Evolutionary conservation across 2,329 filamentous ascomycete species (phyloP).

Genomic region (Sclerotinia spermophila): DNA sequence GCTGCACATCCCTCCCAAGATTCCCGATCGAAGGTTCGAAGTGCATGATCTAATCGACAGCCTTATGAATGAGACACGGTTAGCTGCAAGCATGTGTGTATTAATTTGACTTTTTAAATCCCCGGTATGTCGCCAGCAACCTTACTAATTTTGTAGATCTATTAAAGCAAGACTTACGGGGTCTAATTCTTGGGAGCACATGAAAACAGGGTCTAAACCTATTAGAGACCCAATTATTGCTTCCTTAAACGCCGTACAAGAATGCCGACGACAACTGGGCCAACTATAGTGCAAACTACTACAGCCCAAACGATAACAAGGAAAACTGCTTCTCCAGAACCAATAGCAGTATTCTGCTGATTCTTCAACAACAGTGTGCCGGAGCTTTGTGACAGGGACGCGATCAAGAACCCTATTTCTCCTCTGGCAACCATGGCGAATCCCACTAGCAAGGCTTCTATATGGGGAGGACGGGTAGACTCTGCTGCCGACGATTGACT

Average conservation of each 20-base stretch:
- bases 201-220: not conserved
- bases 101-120: not conserved
- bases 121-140: not conserved
- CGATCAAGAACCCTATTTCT: constrained; percentile 76
- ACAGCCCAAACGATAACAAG: constrained; percentile 55
- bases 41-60: not conserved
- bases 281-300: constrained; percentile 51
- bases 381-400: constrained; percentile 58
- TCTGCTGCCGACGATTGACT: not conserved
- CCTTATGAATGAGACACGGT: not conserved
- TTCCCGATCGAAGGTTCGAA: not conserved
- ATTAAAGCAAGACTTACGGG: not conserved
- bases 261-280: constrained; percentile 48
- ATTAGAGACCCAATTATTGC: not conserved
- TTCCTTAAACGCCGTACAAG: constrained; percentile 43
- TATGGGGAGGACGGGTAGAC: constrained; percentile 24
- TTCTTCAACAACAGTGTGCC: constrained; percentile 33
- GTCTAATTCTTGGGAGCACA: not conserved
- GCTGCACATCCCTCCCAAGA: not conserved
- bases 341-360: constrained; percentile 7
- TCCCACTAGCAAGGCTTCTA: constrained; percentile 23
- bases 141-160: not conserved
- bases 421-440: constrained; percentile 70
- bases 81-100: not conserved
- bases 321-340: constrained; percentile 42